Conservation (phyloP, 345 rosid species). For the Mangifera indica region DNA sequence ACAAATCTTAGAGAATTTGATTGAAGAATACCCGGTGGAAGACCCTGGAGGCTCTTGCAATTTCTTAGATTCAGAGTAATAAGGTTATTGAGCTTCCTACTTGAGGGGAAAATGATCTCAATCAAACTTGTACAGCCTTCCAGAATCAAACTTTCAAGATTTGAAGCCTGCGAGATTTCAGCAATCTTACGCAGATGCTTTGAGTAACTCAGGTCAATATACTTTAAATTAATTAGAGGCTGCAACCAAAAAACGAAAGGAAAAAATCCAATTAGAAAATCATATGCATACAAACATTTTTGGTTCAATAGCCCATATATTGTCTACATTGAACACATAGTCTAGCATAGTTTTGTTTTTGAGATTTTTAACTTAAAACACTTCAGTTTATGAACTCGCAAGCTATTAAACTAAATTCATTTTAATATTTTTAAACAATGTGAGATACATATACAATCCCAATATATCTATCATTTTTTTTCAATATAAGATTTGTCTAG, state of each 20-base stretch:
- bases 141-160: background rate
- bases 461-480: too few species aligned
- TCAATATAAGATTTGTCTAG: too few species aligned
- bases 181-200: background rate
- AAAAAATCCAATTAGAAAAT: too few species aligned
- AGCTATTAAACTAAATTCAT: too few species aligned
- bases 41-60: background rate
- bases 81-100: background rate
- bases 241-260: background rate
- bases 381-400: too few species aligned
- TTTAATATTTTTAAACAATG: too few species aligned
- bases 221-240: constrained; percentile 27
- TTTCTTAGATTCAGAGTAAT: background rate
- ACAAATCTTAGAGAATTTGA: background rate
- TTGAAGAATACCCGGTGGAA: background rate
- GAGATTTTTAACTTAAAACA: too few species aligned
- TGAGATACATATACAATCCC: too few species aligned
- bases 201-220: background rate
- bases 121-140: background rate
- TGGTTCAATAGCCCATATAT: too few species aligned
- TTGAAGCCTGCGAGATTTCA: background rate
- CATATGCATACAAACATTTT: too few species aligned
- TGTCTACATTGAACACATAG: too few species aligned
- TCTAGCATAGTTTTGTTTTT: too few species aligned
- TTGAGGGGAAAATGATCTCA: background rate